phyloP scores from a whole-genome alignment of 2,329 filamentous ascomycete genomes.

The Fusarium devonianum region DNA sequence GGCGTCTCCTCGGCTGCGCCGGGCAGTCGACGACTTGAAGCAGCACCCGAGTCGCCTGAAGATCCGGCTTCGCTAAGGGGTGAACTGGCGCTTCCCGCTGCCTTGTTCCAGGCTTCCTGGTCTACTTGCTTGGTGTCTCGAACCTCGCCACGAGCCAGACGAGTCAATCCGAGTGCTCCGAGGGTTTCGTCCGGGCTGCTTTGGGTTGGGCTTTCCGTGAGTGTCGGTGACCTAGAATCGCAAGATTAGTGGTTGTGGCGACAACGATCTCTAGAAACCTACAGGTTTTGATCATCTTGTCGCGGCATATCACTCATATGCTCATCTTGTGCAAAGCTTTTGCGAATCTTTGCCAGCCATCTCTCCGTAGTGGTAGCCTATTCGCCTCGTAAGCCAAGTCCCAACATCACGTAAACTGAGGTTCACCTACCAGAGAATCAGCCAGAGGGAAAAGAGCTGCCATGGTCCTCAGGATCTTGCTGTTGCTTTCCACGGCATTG shows the following conservation, averaged over 20 bases:
- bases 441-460: conserved; percentile 50
- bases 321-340: conserved; percentile 40
- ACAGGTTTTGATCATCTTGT: conserved; percentile 34
- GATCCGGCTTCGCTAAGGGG: conserved; percentile 10
- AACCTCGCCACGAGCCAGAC: conserved; percentile 32
- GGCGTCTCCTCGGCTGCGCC: conserved; percentile 34
- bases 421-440: conserved; percentile 47
- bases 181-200: conserved; percentile 34
- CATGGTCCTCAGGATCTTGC: conserved; percentile 48
- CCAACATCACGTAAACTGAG: too few species aligned
- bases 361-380: conserved; percentile 50
- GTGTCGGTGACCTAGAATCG: conserved; percentile 23
- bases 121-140: conserved; percentile 32
- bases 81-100: conserved; percentile 23
- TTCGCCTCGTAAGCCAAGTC: background rate
- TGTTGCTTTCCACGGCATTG: conserved; percentile 51
- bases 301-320: conserved; percentile 37
- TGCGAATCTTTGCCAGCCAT: conserved; percentile 50
- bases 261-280: background rate
- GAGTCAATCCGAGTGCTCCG: conserved; percentile 34
- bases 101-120: conserved; percentile 18
- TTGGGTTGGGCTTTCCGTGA: conserved; percentile 29
- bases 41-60: conserved; percentile 25
- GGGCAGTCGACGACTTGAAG: conserved; percentile 16
- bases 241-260: conserved; percentile 6